These are phyloP conservation scores for Silene conica DNA, from an alignment of 148 eudicot genomes.

Conservation along the genomic window DNA sequence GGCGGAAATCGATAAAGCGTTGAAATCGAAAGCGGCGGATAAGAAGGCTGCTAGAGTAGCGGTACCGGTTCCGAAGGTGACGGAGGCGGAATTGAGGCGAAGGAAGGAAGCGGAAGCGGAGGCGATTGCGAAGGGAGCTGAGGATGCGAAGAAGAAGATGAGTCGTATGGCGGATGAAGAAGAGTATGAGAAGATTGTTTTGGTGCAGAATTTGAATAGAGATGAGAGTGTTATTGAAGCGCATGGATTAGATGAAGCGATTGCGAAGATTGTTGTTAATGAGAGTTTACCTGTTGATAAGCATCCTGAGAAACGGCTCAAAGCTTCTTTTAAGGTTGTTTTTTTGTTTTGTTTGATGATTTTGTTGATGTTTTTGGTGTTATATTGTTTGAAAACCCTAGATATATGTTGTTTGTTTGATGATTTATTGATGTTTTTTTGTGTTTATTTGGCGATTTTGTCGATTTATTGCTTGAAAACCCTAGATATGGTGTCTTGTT, in stretches of 20 bases:
- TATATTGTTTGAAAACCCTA: too few relatives aligned
- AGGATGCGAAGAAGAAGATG: conserved; percentile 66
- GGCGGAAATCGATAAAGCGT: conserved; percentile 63
- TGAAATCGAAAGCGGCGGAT: conserved; percentile 56
- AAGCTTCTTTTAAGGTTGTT: conserved; percentile 78
- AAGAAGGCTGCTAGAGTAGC: conserved; percentile 72
- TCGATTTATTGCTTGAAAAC: too few relatives aligned
- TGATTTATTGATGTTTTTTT: too few relatives aligned
- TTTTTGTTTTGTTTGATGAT: too few relatives aligned
- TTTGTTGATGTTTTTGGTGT: too few relatives aligned
- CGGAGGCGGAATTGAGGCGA: conserved; percentile 57
- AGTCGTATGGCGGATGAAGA: conserved; percentile 68
- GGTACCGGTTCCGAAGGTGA: conserved; percentile 59
- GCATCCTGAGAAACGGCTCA: conserved; percentile 91
- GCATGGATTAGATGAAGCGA: conserved; percentile 71
- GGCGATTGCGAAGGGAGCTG: conserved; percentile 28
- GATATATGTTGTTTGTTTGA: too few relatives aligned
- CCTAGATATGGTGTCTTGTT: too few relatives aligned
- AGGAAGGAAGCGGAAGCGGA: conserved; percentile 62
- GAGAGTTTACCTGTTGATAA: conserved; percentile 70
- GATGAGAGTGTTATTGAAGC: conserved; percentile 80
- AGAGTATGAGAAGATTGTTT: conserved; percentile 79
- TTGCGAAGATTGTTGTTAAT: conserved; percentile 54
- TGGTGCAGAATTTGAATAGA: conserved; percentile 64
- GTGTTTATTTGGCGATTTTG: too few relatives aligned